These are phyloP conservation scores for Cytospora piceae DNA, from an alignment of 2,329 filamentous ascomycete genomes.

Conservation along the genomic window DNA sequence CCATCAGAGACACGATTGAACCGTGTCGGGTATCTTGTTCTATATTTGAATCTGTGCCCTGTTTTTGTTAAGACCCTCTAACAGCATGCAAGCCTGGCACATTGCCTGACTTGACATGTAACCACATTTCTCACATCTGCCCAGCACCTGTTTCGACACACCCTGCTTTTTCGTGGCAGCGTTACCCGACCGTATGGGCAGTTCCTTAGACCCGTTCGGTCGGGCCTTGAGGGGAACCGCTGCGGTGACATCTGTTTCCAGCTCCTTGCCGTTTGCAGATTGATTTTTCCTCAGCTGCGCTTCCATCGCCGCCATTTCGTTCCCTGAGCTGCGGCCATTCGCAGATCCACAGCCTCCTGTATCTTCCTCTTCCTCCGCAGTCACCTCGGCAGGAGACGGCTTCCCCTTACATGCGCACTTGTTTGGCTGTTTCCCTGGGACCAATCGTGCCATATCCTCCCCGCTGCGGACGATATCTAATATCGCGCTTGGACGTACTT, in stretches of 20 bases:
- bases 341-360: conserved; percentile 76
- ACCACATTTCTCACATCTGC: conserved; percentile 84
- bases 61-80: conserved; percentile 89
- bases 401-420: conserved; percentile 53
- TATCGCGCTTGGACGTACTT: conserved; percentile 90
- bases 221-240: conserved; percentile 43
- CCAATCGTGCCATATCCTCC: conserved; percentile 93
- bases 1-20: conserved; percentile 1
- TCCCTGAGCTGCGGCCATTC: conserved; percentile 67
- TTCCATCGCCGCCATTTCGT: conserved; percentile 84
- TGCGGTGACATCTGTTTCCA: conserved; percentile 69
- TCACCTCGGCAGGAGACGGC: conserved; percentile 39
- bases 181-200: conserved; percentile 33
- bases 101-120: conserved; percentile 94
- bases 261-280: conserved; percentile 49
- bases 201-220: conserved; percentile 32
- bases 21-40: conserved; percentile 26
- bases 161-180: conserved; percentile 35
- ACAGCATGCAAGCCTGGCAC: conserved; percentile 89
- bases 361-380: conserved; percentile 61
- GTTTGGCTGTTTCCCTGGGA: conserved; percentile 61
- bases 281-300: conserved; percentile 69
- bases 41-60: conserved; percentile 61
- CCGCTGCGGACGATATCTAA: conserved; percentile 93
- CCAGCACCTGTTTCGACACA: conserved; percentile 70